A percentile compares a stretch with the other conserved stretches of the same genome.
These are phyloP conservation scores for Solanum corneliomulleri DNA, from an alignment of 257 asterid genomes.

Conservation along the genomic window DNA sequence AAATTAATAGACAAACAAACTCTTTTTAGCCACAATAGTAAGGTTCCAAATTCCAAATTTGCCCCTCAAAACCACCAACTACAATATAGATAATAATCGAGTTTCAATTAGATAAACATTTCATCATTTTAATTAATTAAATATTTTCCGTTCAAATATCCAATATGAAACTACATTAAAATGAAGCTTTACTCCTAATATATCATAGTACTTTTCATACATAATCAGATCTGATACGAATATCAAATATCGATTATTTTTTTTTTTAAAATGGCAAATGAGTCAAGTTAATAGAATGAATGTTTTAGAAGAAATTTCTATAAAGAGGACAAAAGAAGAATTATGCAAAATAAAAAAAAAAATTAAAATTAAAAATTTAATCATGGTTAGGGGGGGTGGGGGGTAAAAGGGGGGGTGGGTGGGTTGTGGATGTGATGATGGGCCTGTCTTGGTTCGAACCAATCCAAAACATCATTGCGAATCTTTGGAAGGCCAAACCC, in stretches of 20 bases:
- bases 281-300: not conserved
- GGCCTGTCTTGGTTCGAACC: conserved; percentile 58
- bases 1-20: not conserved
- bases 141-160: not conserved
- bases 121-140: not conserved
- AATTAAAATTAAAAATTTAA: not conserved
- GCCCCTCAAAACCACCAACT: not conserved
- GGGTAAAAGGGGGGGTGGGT: not conserved
- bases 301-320: not conserved
- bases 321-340: not conserved
- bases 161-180: not conserved
- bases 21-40: not conserved
- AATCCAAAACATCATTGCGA: conserved; percentile 83
- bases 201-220: not conserved
- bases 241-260: not conserved
- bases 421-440: conserved; percentile 38
- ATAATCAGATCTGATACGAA: not conserved
- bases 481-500: conserved; percentile 51
- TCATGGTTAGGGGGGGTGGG: not conserved
- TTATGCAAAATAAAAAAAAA: not conserved
- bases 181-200: not conserved
- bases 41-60: not conserved
- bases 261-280: not conserved
- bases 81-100: not conserved
- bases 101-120: not conserved